phyloP scores from a whole-genome alignment of 257 asterid genomes.

The Cordia subcordata region DNA sequence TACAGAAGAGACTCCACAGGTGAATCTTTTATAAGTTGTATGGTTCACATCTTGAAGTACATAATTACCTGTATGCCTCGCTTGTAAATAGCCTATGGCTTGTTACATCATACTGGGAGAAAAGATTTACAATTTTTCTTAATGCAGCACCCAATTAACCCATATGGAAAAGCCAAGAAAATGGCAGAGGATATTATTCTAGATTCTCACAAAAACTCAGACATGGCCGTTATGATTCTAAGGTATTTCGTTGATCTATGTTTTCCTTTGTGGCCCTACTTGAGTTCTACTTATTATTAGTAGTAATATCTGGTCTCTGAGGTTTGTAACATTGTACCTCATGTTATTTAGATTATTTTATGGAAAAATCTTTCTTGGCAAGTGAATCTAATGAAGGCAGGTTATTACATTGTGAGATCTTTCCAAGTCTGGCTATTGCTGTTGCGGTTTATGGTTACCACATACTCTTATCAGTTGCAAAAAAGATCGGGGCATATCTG shows the following conservation, averaged over 20 bases:
- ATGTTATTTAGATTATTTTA: too few relatives aligned
- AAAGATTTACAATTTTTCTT: slow-evolving; percentile 5
- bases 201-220: slow-evolving; percentile 76
- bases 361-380: too few relatives aligned
- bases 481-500: too few relatives aligned
- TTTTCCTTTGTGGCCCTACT: neutral
- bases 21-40: slow-evolving; percentile 2
- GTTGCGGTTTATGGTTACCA: too few relatives aligned
- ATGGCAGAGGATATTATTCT: slow-evolving; percentile 96
- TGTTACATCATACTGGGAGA: neutral
- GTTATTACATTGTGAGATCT: too few relatives aligned
- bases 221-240: slow-evolving; percentile 92
- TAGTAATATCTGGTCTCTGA: too few relatives aligned
- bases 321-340: too few relatives aligned
- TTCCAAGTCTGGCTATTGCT: too few relatives aligned
- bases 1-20: slow-evolving; percentile 78
- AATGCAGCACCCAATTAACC: slow-evolving; percentile 80
- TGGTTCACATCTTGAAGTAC: neutral
- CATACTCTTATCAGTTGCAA: too few relatives aligned
- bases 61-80: too few relatives aligned
- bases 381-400: too few relatives aligned
- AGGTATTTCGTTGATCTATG: slow-evolving; percentile 36
- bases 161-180: slow-evolving; percentile 96
- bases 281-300: too few relatives aligned
- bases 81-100: neutral